Evolutionary conservation across 768 basidiomycete species (phyloP), one percentile per base, ranked within the genome.

Genomic region (Naganishia onofrii): DNA sequence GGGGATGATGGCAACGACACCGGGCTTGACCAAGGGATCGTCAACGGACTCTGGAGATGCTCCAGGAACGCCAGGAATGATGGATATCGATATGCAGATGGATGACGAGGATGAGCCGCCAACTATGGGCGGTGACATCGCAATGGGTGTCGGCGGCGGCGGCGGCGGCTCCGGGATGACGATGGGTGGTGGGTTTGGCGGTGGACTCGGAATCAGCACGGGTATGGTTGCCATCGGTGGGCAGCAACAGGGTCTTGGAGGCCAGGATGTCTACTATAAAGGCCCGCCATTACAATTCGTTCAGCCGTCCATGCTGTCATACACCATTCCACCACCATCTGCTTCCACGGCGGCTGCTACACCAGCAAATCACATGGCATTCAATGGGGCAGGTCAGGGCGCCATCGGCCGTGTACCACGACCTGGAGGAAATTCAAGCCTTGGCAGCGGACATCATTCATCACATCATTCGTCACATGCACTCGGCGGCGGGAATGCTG

Each of bases 11-110:
- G 66, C 57, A 12, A 71, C 72, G 29, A 66, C 66, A 9, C 64
- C 64, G 21, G 52, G 55, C 1, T 52, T 67, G 66, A 71, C 66
- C 3, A 71, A 71, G 46, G 66, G 67, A 15, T 46, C 52, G 1
- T 55, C 38, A 31, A 66, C 66, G 29, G 67, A 71, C 31, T 63
- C 57, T 15, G 57, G 57, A 19, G 77, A 78, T 36, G 76, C 73
- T 0, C 78, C 78, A 5, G 72, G 73, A 2, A 77, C 79, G 31
- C 79, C 79, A 10, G 79, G 78, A 9, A 77, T 81, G 77, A 79
- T 81, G 78, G 79, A 81, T 63, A 78, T 81, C 51, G 79, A 81
- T 57, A 81, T 81, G 79, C 76, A 78, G 15, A 68, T 68, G 70
- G 70, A 71, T 31, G 70, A 71, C 19, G 70, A 71, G 31, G 70